Base-by-base conservation (phyloP, 176 grass and related monocot species). In the Carex pumila region DNA sequence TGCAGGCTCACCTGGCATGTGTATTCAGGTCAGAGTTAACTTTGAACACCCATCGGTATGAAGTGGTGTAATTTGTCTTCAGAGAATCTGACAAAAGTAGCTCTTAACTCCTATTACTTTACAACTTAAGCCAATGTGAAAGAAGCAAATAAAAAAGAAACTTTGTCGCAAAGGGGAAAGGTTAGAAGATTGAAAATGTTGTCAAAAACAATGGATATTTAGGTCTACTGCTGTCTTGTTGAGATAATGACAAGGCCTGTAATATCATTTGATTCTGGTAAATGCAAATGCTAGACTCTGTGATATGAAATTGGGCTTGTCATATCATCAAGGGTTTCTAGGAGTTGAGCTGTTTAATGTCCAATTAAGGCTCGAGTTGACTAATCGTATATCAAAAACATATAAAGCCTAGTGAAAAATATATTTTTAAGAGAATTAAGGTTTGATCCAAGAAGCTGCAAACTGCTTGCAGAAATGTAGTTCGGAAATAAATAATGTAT, bases 1-100 rank as follows among this genome's bases (percentile, higher is more conserved):
- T 85, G 82, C 91, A 79, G 81, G 53, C 68, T 79, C 91, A 32
- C 15, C 83, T 8, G 89, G 89, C 75, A 83, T 94, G 62, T 93
- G 93, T 87, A 92, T 92, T 81, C 93, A 99, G 93, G 96, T 99
- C 34, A 12, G 86, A 69, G 5, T 71, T 47, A 47, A 45, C 59
- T 81, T 66, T 7, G 29, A 53, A 6, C 65, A 75, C n/a, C 47
- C 30, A 54, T 29, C 6, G 5, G 41, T 74, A 52, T 41, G 25
- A 19, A 73, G 5, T 52, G 2, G 53, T 75, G 10, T 78, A 36
- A 57, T 55, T 78, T 78, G 29, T 78, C 14, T 77, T 78, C 11
- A 56, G 50, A 57, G 13, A 22, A 86, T 86, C 49, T 86, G 14
- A 22, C 25, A 39, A 25, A 77, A 49, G 11, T 87, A 66, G 61